Base-by-base conservation (phyloP, 2,329 filamentous ascomycete species). In the Fusarium coffeatum region DNA sequence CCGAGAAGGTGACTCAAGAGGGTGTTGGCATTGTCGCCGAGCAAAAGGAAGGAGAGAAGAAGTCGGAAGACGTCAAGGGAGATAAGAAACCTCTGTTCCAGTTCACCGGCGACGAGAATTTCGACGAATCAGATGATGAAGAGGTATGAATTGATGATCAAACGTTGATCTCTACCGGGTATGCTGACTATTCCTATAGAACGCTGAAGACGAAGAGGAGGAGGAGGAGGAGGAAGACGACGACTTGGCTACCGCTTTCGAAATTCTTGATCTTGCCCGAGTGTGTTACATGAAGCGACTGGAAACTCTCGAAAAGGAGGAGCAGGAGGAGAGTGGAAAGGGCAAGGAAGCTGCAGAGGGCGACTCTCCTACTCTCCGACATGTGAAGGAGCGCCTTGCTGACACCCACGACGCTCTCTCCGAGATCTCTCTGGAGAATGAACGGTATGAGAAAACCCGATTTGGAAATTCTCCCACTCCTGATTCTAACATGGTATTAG, bases 371-470 rank as follows among this genome's bases (percentile, higher is more conserved):
- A 73, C 78, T 4, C 70, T 84, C 45, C 82, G 86, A 69, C 89
- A 92, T 65, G 85, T 94, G 76, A 94, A 94, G 80, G 93, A 97
- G 80, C 90, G 93, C 59, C 87, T 98, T 34, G 93, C 93, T 65
- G 96, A 99, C 77, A 97, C 93, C 11, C 93, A 98, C 78, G 94
- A 98, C 78, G 87, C 97, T 59, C 92, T 98, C 67, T 93, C 94
- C 12, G 96, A 99, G 81, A 98, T 99, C 67, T 97, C 92, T n/a
- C 85, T 99, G 28, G 96, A 99, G 82, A 97, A 96, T 73, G 96
- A 98, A 81, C 90, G 92, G 83, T 90, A 82, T 64, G 79, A 67
- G 45, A 20, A 53, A 43, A 10, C 42, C 20, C 20, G 16, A 10
- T 45, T 28, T 41, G 46, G n/a, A 27, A 37, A 30, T 18, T 50